A percentile compares a stretch with the other conserved stretches of the same genome.
These are phyloP conservation scores for Mycotypha africana DNA, from an alignment of 371 early-diverging fungal genomes.

Conservation along the genomic window DNA sequence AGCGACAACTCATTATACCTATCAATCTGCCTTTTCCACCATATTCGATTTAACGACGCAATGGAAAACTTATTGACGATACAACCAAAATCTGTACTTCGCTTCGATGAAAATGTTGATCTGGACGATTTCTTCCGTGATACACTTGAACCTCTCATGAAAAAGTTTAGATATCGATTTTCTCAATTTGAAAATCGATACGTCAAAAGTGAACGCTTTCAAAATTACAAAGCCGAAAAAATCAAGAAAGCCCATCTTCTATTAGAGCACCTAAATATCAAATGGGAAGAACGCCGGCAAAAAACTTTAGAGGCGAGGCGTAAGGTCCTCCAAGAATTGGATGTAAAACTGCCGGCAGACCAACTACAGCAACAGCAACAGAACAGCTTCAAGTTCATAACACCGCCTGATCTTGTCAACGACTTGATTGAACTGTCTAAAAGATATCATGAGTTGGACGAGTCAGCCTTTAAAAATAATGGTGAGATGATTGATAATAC, in stretches of 20 bases:
- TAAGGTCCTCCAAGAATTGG: constrained; percentile 8
- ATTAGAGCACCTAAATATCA: constrained; percentile 27
- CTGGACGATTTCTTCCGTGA: constrained; percentile 40
- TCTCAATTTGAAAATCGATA: constrained; percentile 30
- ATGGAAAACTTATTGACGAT: constrained; percentile 44
- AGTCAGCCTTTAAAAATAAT: constrained; percentile 11
- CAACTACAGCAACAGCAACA: no score
- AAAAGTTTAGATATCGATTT: constrained; percentile 37
- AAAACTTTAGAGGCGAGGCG: constrained; percentile 11
- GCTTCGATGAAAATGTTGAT: constrained; percentile 29
- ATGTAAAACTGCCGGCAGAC: neutral
- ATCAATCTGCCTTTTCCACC: no score
- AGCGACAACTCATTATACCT: no score
- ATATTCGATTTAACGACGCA: no score
- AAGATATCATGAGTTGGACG: constrained; percentile 21
- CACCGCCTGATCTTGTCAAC: constrained; percentile 18
- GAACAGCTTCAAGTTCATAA: constrained; percentile 9
- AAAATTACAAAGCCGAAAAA: constrained; percentile 27
- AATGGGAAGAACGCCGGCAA: constrained; percentile 33
- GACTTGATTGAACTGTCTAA: constrained; percentile 20
- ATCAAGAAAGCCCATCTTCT: constrained; percentile 26
- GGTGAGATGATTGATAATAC: constrained; percentile 35
- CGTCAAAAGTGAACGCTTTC: constrained; percentile 25
- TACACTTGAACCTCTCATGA: constrained; percentile 34
- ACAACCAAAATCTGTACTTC: constrained; percentile 13